These are phyloP conservation scores for Silene noctiflora DNA, from an alignment of 179 eudicot genomes.

Conservation along the genomic window DNA sequence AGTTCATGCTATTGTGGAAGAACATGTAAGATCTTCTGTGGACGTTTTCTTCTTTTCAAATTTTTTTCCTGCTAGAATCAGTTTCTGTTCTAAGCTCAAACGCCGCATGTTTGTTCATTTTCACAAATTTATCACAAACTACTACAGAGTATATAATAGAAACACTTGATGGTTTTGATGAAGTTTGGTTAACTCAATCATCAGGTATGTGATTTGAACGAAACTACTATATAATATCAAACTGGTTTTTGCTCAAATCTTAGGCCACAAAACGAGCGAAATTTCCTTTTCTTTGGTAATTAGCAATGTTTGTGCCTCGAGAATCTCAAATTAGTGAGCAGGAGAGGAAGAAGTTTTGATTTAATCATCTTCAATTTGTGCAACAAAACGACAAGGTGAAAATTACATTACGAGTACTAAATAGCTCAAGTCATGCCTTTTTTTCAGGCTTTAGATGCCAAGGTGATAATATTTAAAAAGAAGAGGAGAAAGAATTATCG, in stretches of 20 bases:
- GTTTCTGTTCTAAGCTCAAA: neutral
- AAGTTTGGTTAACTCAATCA: too few relatives aligned
- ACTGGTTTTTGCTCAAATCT: too few relatives aligned
- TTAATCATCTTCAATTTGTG: neutral
- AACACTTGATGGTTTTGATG: too few relatives aligned
- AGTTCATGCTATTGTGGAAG: slow-evolving; percentile 95
- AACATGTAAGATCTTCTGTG: slow-evolving; percentile 60
- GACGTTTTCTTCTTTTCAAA: neutral
- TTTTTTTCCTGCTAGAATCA: neutral
- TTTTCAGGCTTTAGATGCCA: slow-evolving; percentile 87
- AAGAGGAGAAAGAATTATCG: slow-evolving; percentile 96
- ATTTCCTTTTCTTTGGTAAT: too few relatives aligned
- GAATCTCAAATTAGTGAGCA: neutral
- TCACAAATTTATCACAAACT: too few relatives aligned
- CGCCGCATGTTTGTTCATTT: slow-evolving; percentile 9
- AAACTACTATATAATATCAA: too few relatives aligned
- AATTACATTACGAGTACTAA: neutral
- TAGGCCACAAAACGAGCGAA: too few relatives aligned
- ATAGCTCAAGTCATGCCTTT: neutral
- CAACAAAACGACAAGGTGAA: neutral
- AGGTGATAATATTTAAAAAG: slow-evolving; percentile 91
- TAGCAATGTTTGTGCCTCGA: neutral
- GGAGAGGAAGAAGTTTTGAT: neutral
- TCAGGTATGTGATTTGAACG: too few relatives aligned
- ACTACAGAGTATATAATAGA: too few relatives aligned